Evolutionary conservation across 352 stramenopile species (phyloP).

Genomic region (Pythium rishiriense): DNA sequence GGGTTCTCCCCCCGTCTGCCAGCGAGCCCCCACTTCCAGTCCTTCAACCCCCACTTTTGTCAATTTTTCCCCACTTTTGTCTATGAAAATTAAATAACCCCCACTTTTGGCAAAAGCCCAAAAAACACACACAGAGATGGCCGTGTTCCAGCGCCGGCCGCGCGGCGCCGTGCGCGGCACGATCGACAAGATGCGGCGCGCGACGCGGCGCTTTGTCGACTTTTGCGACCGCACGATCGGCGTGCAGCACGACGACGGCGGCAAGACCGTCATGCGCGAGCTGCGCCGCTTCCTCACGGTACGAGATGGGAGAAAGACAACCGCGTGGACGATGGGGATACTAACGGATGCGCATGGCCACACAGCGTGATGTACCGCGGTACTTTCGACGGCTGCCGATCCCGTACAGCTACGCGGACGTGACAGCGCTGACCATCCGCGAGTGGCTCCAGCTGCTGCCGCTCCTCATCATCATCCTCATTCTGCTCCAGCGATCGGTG

Average conservation of each 20-base stretch:
- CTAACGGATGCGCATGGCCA: no score
- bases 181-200: conserved; percentile 26
- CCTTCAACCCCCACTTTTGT: no score
- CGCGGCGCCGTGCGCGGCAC: conserved; percentile 12
- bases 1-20: no score
- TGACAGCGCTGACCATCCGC: conserved; percentile 17
- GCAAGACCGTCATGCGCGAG: conserved; percentile 26
- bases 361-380: conserved; percentile 25
- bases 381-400: conserved; percentile 26
- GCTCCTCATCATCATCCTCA: conserved; percentile 21
- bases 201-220: conserved; percentile 17
- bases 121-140: conserved; percentile 6
- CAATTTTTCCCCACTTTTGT: no score
- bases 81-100: no score
- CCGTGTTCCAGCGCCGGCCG: conserved; percentile 21
- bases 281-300: conserved; percentile 27
- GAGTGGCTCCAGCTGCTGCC: conserved; percentile 25
- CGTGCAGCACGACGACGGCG: conserved; percentile 20
- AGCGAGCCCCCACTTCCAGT: no score
- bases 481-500: conserved; percentile 16
- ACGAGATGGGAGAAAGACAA: neutral
- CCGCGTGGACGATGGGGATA: no score
- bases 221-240: conserved; percentile 31
- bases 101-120: no score
- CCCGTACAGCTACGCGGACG: conserved; percentile 12